Evolutionary conservation across 108 stramenopile species (phyloP).

Genomic region (Parietichytrium sp.): DNA sequence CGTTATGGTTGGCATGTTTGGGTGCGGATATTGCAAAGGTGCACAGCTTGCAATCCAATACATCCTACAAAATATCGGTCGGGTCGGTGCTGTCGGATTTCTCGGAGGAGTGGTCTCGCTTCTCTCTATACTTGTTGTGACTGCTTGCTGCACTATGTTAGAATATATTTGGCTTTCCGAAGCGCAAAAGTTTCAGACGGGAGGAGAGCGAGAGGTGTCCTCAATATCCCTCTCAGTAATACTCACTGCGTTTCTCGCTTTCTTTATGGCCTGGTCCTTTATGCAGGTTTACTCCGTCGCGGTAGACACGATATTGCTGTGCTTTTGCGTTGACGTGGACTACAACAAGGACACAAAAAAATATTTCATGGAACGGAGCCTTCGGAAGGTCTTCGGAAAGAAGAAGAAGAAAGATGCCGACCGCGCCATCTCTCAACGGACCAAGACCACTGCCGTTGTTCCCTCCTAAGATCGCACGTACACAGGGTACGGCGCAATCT

Average conservation of each 20-base stretch:
- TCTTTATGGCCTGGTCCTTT: neutral
- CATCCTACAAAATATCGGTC: neutral
- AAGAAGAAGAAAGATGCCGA: no score
- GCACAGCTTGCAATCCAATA: neutral
- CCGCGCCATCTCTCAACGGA: no score
- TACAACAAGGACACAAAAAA: neutral
- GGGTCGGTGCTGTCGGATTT: neutral
- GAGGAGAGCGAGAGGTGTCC: neutral
- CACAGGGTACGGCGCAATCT: no score
- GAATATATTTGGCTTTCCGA: neutral
- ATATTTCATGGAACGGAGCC: neutral
- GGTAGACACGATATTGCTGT: neutral
- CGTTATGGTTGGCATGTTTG: conserved; percentile 22
- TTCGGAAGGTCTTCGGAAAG: neutral
- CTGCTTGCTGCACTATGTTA: neutral
- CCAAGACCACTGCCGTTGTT: no score
- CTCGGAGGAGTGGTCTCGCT: neutral
- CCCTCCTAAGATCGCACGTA: no score
- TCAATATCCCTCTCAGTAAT: neutral
- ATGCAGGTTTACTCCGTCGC: conserved; percentile 34
- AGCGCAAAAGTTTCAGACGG: neutral
- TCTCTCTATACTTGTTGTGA: conserved; percentile 12
- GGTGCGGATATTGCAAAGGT: neutral
- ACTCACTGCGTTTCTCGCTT: neutral
- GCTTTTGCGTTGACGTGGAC: conserved; percentile 18